Base-by-base conservation (phyloP, 495 filamentous ascomycete species). In the Hypomontagnella submonticulosa region DNA sequence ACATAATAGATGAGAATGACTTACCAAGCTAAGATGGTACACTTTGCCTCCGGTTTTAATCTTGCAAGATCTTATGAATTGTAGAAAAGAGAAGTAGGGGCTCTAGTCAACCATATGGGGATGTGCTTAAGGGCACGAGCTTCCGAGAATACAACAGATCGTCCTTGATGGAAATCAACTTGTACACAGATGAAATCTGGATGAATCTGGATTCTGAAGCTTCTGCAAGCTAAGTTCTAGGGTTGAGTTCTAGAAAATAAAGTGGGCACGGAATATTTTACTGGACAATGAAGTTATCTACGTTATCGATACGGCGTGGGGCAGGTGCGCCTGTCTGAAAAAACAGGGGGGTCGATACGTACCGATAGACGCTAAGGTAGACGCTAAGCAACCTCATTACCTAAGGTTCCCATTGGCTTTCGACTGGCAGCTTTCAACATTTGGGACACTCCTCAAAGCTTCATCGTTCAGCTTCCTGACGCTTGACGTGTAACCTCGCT, bases 191-290 rank as follows among this genome's bases (percentile, higher is more conserved):
- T 27, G 23, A 6, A 27, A 27, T 27, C 6, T 27, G 40, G 23
- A 43, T 32, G 48, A 34, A 47, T 44, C 57, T 4, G 42, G 59
- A 19, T n/a, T 59, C 12, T 19, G 48, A 56, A 66, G 57, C 52
- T 53, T 52, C 48, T 56, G 46, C 47, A 55, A 61, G 44, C 4
- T 44, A 4, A 13, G 6, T 27, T 27, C 23, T 27, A 50, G 6
- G 11, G 13, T 41, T 16, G 16, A n/a, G 15, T 67, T 57, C 64
- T 54, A 57, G 61, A 71, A 72, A 73, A 75, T 75, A 73, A 75
- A 68, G 70, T 64, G 60, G 70, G 72, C 36, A 50, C 63, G 54
- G 68, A 75, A 69, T 66, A 70, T 72, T 47, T 40, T 55, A 19
- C 20, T 34, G 23, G 2, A 27, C 23, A 27, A 6, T 27, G 23